Evolutionary conservation across 2,329 filamentous ascomycete genomes (phyloP), one percentile per base, ranked within the genome.

Genomic region (Verticillium nonalfalfae): DNA sequence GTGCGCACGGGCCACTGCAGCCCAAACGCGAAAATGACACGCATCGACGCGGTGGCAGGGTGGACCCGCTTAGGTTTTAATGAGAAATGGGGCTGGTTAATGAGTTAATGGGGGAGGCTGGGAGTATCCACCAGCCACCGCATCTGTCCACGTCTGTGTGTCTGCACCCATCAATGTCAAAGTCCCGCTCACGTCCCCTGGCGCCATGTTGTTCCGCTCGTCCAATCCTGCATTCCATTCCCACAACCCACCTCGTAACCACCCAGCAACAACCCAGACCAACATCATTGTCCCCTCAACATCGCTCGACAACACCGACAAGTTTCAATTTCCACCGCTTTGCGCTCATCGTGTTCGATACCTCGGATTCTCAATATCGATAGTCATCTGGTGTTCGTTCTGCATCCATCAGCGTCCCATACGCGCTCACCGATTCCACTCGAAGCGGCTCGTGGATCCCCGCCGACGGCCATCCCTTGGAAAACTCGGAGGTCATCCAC

Each of bases 21-120:
- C n/a, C 9, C 15, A 18, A n/a, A 39, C 58, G 62, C 64, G 63
- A 63, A 65, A 65, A 64, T 59, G 33, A 61, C 64, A 63, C 64
- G 64, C 36, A 18, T 45, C 59, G 52, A 55, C 59, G 61, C 38
- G 45, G 38, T 50, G 15, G 3, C n/a, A 38, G 5, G n/a, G 21
- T 31, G 21, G 45, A 18, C 18, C 21, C 45, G 45, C 45, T 52
- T 52, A 26, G 45, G 35, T 36, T 21, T 21, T 52, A 26, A 52
- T 52, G 18, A 9, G 45, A 52, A 21, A 52, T 52, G 45, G 45
- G 45, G 45, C 45, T 52, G 45, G 45, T 52, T 52, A 52, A 52
- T 52, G 45, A 52, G 39, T 31, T 31, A 31, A 31, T 31, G 26
- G 4, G 26, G 45, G 45, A 52, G 45, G 45, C 45, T 52, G 45